phyloP scores from a whole-genome alignment of 2,329 filamentous ascomycete genomes.

The Lecanicillium sp. region DNA sequence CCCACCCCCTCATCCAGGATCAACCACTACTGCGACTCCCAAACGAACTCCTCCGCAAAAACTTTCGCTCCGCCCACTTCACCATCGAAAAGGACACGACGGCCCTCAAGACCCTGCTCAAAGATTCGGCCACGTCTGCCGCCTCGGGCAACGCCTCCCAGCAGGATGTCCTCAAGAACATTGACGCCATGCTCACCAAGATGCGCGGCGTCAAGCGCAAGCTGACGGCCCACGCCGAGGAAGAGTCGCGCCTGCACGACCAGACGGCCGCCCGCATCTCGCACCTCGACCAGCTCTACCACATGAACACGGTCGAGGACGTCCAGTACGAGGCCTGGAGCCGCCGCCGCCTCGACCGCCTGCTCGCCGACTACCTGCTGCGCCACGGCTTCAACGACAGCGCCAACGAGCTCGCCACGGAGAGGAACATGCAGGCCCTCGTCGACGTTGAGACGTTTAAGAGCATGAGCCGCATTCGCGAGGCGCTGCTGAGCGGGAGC shows the following conservation, averaged over 20 bases:
- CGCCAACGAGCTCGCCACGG: constrained; percentile 65
- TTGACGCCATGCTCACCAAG: constrained; percentile 78
- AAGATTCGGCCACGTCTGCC: constrained; percentile 59
- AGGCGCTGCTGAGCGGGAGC: constrained; percentile 61
- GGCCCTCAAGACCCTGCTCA: constrained; percentile 52
- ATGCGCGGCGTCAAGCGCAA: constrained; percentile 88
- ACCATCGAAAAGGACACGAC: constrained; percentile 65
- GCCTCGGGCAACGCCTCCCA: constrained; percentile 54
- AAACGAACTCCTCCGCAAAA: constrained; percentile 86
- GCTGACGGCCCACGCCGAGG: constrained; percentile 66
- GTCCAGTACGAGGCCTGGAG: constrained; percentile 93
- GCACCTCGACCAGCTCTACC: constrained; percentile 75
- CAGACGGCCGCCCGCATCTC: constrained; percentile 69
- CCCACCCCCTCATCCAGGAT: constrained; percentile 55
- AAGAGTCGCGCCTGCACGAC: constrained; percentile 69
- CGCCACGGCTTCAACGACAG: constrained; percentile 75
- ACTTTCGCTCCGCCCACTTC: constrained; percentile 81
- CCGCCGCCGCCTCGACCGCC: constrained; percentile 67
- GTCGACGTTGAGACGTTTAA: constrained; percentile 88
- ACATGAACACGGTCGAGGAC: constrained; percentile 75
- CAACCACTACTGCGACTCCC: constrained; percentile 91
- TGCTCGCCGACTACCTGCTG: constrained; percentile 89
- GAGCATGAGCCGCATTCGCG: constrained; percentile 69
- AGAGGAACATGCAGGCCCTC: constrained; percentile 69
- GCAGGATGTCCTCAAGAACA: constrained; percentile 66